Percentiles rank a stretch among this genome's conserved stretches.
Conservation (phyloP, 192 early-diverging fungal genomes). For the Dimargaris verticillata region DNA sequence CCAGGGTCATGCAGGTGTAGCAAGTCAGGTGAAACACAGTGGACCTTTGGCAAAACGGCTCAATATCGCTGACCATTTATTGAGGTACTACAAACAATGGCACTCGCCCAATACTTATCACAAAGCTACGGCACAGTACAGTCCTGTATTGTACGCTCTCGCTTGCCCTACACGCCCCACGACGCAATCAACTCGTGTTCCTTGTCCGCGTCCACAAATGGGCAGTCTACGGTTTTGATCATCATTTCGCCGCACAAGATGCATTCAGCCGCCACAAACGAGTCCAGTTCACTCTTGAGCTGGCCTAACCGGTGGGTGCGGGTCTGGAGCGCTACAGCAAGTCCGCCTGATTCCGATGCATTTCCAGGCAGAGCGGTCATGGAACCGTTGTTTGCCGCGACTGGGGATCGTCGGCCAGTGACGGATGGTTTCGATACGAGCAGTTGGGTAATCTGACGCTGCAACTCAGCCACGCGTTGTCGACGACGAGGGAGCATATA, state of each 20-base stretch:
- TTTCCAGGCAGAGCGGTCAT: too few species aligned
- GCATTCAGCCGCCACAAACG: conserved; percentile 73
- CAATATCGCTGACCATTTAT: not conserved
- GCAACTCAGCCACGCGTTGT: conserved; percentile 26
- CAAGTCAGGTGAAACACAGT: too few species aligned
- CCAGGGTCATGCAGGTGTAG: too few species aligned
- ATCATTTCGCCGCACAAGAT: conserved; percentile 89
- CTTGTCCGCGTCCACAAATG: conserved; percentile 47
- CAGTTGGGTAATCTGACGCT: conserved; percentile 16
- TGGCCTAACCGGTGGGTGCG: conserved; percentile 18
- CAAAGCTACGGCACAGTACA: too few species aligned
- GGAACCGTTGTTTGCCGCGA: not conserved
- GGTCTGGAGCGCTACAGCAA: not conserved
- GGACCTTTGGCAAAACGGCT: too few species aligned
- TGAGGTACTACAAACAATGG: too few species aligned
- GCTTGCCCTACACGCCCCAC: conserved; percentile 40
- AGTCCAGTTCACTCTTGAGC: conserved; percentile 52
- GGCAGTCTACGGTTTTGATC: conserved; percentile 73
- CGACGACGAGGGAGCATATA: conserved; percentile 26
- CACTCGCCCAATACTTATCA: too few species aligned
- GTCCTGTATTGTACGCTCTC: too few species aligned
- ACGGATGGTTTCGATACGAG: not conserved
- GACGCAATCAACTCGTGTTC: conserved; percentile 30
- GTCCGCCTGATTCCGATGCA: too few species aligned
- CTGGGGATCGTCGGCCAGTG: not conserved